Conservation (phyloP, 2,329 filamentous ascomycete species). For the Penicillium thymicola region DNA sequence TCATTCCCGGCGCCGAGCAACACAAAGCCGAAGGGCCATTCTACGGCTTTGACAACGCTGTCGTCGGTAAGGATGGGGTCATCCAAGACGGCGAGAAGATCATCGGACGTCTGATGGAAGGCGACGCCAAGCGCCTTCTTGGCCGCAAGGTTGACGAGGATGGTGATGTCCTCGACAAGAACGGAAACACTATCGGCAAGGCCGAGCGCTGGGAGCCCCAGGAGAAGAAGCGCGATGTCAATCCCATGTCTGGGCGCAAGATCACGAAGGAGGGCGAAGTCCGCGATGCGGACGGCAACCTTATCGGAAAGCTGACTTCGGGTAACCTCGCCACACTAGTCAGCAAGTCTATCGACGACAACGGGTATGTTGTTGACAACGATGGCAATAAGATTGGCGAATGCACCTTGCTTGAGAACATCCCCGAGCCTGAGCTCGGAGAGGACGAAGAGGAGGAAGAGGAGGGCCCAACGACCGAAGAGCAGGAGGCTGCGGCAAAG, state of each 20-base stretch:
- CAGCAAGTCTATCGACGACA: constrained; percentile 46
- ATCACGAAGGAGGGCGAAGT: constrained; percentile 53
- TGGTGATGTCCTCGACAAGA: constrained; percentile 65
- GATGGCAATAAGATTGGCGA: constrained; percentile 64
- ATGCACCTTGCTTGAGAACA: constrained; percentile 60
- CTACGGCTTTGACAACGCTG: constrained; percentile 56
- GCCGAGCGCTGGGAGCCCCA: constrained; percentile 67
- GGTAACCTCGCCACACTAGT: constrained; percentile 43
- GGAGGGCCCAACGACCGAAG: constrained; percentile 44
- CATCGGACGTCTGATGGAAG: constrained; percentile 59
- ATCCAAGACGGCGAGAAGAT: constrained; percentile 46
- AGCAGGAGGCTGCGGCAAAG: constrained; percentile 56
- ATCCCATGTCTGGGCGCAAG: constrained; percentile 56
- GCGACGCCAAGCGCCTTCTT: constrained; percentile 61
- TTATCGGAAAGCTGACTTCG: constrained; percentile 46
- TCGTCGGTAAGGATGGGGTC: constrained; percentile 57
- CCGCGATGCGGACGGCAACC: constrained; percentile 45
- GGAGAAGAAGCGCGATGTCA: constrained; percentile 53
- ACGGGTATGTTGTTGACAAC: constrained; percentile 55
- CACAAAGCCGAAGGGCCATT: constrained; percentile 55
- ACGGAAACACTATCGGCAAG: constrained; percentile 64
- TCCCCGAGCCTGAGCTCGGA: constrained; percentile 44
- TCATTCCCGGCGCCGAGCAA: constrained; percentile 52
- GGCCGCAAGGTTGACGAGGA: constrained; percentile 67
- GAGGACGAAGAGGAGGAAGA: constrained; percentile 45